Percentiles rank a stretch among this genome's conserved stretches.
phyloP scores from a whole-genome alignment of 2,329 filamentous ascomycete genomes.

The Cytospora leucostoma region DNA sequence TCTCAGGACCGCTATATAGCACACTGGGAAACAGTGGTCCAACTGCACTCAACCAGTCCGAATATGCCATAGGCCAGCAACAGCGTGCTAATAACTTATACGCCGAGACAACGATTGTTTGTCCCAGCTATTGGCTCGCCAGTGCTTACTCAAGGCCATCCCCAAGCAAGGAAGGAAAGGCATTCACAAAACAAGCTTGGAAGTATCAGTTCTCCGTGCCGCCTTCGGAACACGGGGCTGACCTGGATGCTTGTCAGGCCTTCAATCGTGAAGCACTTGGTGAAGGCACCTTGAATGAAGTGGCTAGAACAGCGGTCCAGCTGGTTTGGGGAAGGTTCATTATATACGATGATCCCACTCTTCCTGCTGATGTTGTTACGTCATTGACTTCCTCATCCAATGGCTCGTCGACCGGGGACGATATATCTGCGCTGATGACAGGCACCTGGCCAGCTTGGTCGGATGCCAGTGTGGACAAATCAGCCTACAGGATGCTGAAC shows the following conservation, averaged over 20 bases:
- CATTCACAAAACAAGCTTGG: constrained; percentile 35
- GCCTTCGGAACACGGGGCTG: constrained; percentile 39
- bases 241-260: constrained; percentile 37
- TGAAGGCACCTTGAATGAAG: constrained; percentile 28
- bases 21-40: constrained; percentile 40
- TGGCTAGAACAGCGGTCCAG: constrained; percentile 31
- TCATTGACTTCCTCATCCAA: neutral
- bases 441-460: constrained; percentile 25
- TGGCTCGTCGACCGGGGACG: constrained; percentile 20
- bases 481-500: constrained; percentile 7
- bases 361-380: constrained; percentile 25
- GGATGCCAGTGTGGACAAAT: neutral
- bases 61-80: constrained; percentile 49
- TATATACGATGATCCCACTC: constrained; percentile 40
- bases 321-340: constrained; percentile 44
- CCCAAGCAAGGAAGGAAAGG: constrained; percentile 27
- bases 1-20: constrained; percentile 10
- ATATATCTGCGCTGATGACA: constrained; percentile 10
- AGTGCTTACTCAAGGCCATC: constrained; percentile 42
- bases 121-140: constrained; percentile 54
- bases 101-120: constrained; percentile 55
- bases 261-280: constrained; percentile 27
- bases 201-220: constrained; percentile 48
- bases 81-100: constrained; percentile 53
- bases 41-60: constrained; percentile 28